Evolutionary conservation across 2,329 filamentous ascomycete genomes (phyloP).

Genomic region (Sarocladium strictum): DNA sequence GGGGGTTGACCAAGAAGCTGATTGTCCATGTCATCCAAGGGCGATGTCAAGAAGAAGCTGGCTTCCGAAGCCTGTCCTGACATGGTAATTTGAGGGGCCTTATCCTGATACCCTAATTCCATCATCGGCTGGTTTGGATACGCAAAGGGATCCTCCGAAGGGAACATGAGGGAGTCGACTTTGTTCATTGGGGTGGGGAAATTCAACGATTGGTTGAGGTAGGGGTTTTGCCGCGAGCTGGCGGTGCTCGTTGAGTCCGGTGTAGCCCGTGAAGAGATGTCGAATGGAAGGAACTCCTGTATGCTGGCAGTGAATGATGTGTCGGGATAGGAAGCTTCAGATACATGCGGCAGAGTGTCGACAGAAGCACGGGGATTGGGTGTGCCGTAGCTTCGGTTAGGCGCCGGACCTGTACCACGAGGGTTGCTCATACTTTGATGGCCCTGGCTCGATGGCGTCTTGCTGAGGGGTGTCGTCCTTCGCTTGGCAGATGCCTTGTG

Average conservation of each 20-base stretch:
- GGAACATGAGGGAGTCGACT: constrained; percentile 75
- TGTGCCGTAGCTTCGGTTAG: constrained; percentile 16
- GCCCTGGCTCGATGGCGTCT: constrained; percentile 16
- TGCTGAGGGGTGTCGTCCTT: constrained; percentile 41
- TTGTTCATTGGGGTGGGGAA: constrained; percentile 52
- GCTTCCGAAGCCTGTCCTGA: constrained; percentile 27
- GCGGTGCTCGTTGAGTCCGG: constrained; percentile 37
- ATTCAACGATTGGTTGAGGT: constrained; percentile 25
- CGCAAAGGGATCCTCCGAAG: constrained; percentile 69
- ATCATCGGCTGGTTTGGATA: constrained; percentile 74
- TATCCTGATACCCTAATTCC: constrained; percentile 40
- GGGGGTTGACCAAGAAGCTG: constrained; percentile 67
- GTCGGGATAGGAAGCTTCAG: constrained; percentile 27
- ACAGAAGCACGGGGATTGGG: constrained; percentile 23
- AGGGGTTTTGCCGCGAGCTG: constrained; percentile 30
- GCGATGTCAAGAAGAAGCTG: constrained; percentile 45
- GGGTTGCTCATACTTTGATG: neutral
- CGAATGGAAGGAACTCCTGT: constrained; percentile 39
- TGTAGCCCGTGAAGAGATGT: constrained; percentile 36
- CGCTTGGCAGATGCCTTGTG: constrained; percentile 44
- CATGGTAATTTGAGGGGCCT: constrained; percentile 27
- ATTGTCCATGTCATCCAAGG: constrained; percentile 64
- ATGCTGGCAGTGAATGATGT: constrained; percentile 32
- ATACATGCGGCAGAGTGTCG: constrained; percentile 24
- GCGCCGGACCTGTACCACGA: constrained; percentile 3